Conservation (phyloP, 257 asterid genomes). For the Solanum sitiens region DNA sequence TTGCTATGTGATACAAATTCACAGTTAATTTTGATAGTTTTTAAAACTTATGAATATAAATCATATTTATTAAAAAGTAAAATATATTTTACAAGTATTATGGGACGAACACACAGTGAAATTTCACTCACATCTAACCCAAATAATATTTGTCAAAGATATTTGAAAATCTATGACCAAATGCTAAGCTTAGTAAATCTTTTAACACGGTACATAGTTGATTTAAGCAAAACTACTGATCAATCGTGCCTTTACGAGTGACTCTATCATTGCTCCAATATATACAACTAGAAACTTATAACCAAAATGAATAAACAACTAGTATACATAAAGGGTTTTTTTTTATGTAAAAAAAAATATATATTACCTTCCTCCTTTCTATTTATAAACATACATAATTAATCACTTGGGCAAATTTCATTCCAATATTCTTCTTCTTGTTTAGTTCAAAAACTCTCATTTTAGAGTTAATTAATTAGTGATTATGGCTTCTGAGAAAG, state of each 20-base stretch:
- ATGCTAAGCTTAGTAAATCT: too few species aligned
- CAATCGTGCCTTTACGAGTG: neutral
- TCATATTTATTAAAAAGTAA: too few species aligned
- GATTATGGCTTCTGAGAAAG: constrained; percentile 74
- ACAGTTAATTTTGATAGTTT: too few species aligned
- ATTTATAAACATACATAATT: neutral
- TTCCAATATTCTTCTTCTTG: neutral
- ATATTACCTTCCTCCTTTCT: neutral
- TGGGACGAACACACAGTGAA: too few species aligned
- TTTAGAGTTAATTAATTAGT: neutral
- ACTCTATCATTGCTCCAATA: constrained; percentile 33
- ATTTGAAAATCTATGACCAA: too few species aligned
- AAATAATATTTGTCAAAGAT: too few species aligned
- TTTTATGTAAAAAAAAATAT: neutral
- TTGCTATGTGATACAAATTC: too few species aligned
- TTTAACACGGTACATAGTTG: too few species aligned
- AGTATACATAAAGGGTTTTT: neutral
- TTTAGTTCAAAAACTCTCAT: neutral
- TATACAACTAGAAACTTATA: neutral
- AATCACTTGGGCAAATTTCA: neutral
- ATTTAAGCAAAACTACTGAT: too few species aligned
- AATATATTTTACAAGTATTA: too few species aligned
- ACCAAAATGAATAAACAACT: neutral
- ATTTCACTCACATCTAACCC: too few species aligned
- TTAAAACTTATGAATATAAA: too few species aligned